Conservation (phyloP, 768 basidiomycete species). For the Rhizopogon vesiculosus region DNA sequence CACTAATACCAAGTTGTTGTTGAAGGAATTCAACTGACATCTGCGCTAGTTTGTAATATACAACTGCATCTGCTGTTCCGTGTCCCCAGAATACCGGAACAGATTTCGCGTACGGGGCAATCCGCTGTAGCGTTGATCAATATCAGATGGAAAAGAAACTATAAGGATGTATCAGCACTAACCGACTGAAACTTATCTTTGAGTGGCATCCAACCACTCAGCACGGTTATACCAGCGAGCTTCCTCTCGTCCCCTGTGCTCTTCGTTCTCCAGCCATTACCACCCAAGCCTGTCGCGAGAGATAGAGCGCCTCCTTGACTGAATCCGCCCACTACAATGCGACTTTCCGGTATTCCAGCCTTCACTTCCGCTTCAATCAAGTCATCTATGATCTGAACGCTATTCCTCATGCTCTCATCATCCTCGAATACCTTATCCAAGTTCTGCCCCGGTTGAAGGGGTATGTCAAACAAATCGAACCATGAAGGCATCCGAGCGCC, state of each 20-base stretch:
- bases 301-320: conserved; percentile 44
- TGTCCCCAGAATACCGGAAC: conserved; percentile 21
- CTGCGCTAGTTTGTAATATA: conserved; percentile 7
- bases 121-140: conserved; percentile 40
- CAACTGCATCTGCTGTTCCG: conserved; percentile 12
- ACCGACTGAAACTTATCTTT: conserved; percentile 36
- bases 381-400: conserved; percentile 30
- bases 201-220: conserved; percentile 43
- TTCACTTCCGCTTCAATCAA: conserved; percentile 40
- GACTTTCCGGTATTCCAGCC: conserved; percentile 33
- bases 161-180: conserved; percentile 2
- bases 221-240: conserved; percentile 35
- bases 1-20: conserved; percentile 9
- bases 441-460: background rate
- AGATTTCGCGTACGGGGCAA: conserved; percentile 10
- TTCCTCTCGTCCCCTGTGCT: conserved; percentile 17
- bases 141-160: background rate
- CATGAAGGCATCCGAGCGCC: conserved; percentile 3
- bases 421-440: conserved; percentile 27
- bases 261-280: conserved; percentile 15
- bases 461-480: conserved; percentile 3
- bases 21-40: conserved; percentile 12
- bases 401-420: conserved; percentile 37
- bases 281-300: conserved; percentile 42
- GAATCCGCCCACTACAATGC: conserved; percentile 47